A percentile compares a stretch with the other conserved stretches of the same genome.
phyloP scores from a whole-genome alignment of 176 grass and related monocot genomes.

The Puya raimondii region DNA sequence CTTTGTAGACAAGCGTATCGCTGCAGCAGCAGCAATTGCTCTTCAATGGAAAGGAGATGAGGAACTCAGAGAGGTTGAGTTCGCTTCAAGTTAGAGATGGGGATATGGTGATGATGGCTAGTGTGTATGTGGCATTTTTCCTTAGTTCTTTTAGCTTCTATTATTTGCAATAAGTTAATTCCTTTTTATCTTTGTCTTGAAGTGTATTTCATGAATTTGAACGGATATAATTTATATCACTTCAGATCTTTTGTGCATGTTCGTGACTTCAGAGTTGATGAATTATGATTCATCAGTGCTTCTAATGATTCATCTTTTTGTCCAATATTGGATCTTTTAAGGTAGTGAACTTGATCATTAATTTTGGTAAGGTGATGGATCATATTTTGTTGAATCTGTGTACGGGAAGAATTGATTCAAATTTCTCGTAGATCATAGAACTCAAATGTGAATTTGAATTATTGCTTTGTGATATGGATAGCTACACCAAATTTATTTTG shows the following conservation, averaged over 20 bases:
- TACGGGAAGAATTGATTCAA: too few relatives aligned
- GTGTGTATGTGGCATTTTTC: neutral
- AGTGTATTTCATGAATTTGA: neutral
- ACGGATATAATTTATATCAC: neutral
- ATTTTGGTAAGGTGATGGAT: too few relatives aligned
- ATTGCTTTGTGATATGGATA: too few relatives aligned
- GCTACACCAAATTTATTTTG: too few relatives aligned
- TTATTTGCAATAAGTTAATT: neutral
- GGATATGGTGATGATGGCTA: conserved; percentile 83
- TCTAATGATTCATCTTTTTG: too few relatives aligned
- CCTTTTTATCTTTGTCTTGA: conserved; percentile 3
- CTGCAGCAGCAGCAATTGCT: conserved; percentile 64
- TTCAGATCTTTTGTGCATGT: neutral
- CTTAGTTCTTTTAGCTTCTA: neutral
- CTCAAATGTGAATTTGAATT: too few relatives aligned
- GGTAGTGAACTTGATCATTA: too few relatives aligned
- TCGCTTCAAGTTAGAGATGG: conserved; percentile 54
- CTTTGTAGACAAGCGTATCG: conserved; percentile 46
- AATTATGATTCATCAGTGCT: too few relatives aligned
- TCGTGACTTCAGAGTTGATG: too few relatives aligned
- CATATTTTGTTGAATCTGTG: too few relatives aligned
- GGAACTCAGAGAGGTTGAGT: conserved; percentile 59
- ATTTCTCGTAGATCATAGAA: too few relatives aligned
- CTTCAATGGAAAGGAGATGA: conserved; percentile 89
- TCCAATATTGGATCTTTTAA: too few relatives aligned